Percentiles rank a stretch among this genome's conserved stretches.
These are phyloP conservation scores for Calonectria honghensis DNA, from an alignment of 2,329 filamentous ascomycete species.

Conservation along the genomic window DNA sequence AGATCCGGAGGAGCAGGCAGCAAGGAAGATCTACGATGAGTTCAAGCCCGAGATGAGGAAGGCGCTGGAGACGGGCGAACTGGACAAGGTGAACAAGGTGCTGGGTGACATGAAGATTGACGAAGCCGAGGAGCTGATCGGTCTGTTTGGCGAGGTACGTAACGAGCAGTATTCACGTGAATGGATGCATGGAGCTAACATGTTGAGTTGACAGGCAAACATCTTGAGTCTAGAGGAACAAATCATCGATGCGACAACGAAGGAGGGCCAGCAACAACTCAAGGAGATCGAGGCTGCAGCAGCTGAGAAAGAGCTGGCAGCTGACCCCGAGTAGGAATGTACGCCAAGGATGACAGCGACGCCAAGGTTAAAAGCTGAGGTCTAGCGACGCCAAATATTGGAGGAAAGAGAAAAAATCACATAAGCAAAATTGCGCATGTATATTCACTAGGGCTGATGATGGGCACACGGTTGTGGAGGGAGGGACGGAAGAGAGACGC, in stretches of 20 bases:
- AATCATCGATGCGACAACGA: constrained; percentile 95
- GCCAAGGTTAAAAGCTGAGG: neutral
- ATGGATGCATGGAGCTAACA: constrained; percentile 45
- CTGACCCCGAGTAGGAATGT: constrained; percentile 64
- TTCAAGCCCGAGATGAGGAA: constrained; percentile 88
- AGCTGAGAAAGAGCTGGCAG: constrained; percentile 54
- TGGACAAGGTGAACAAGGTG: constrained; percentile 78
- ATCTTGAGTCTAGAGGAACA: constrained; percentile 94
- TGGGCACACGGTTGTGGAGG: constrained; percentile 5
- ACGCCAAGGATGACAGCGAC: constrained; percentile 18
- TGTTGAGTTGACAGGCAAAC: constrained; percentile 74
- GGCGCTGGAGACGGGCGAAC: constrained; percentile 89
- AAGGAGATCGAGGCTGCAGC: constrained; percentile 79
- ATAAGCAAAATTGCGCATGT: constrained; percentile 28
- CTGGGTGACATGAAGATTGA: constrained; percentile 91
- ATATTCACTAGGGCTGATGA: constrained; percentile 19
- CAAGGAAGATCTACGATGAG: constrained; percentile 85
- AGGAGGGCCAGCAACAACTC: constrained; percentile 86
- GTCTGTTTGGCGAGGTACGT: constrained; percentile 82
- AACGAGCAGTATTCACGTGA: constrained; percentile 19
- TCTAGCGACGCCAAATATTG: constrained; percentile 16
- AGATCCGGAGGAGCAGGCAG: constrained; percentile 77
- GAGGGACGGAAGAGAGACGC: neutral
- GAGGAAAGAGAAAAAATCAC: constrained; percentile 3
- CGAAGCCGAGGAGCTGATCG: constrained; percentile 90